These are phyloP conservation scores for Kalmusia sp. DNA, from an alignment of 2,329 filamentous ascomycete genomes.

Conservation along the genomic window DNA sequence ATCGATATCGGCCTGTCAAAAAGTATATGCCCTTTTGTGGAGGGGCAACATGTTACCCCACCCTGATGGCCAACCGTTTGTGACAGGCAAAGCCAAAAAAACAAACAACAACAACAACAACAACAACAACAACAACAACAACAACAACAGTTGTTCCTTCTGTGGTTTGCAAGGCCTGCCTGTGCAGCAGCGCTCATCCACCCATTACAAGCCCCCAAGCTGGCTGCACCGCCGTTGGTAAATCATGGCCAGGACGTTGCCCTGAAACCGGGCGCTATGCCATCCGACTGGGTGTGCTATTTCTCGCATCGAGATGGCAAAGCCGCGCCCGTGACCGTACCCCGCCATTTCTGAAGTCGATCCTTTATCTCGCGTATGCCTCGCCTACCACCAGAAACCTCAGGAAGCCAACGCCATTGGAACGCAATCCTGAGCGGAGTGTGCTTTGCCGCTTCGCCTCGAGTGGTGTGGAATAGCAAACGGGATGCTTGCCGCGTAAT, in stretches of 20 bases:
- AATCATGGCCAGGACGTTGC: background rate
- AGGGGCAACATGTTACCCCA: too few species aligned
- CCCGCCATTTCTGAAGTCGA: slow-evolving; percentile 7
- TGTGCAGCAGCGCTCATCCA: too few species aligned
- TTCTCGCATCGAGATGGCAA: background rate
- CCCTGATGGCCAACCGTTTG: too few species aligned
- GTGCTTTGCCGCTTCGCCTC: background rate
- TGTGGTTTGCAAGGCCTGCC: too few species aligned
- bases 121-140: too few species aligned
- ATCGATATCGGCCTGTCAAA: too few species aligned
- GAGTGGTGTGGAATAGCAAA: background rate
- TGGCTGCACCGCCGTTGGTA: too few species aligned
- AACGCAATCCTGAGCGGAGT: background rate
- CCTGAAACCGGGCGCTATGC: background rate
- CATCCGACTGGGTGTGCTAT: background rate
- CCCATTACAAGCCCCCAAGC: too few species aligned
- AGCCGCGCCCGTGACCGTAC: slow-evolving; percentile 1
- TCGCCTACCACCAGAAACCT: background rate
- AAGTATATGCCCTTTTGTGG: too few species aligned
- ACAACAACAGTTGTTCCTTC: too few species aligned
- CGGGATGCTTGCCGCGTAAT: slow-evolving; percentile 3
- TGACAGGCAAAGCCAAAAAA: too few species aligned
- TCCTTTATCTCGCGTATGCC: slow-evolving; percentile 2
- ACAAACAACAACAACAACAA: too few species aligned
- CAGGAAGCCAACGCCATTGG: slow-evolving; percentile 1